These are phyloP conservation scores for Candida patagonica DNA, from an alignment of 805 yeast species.

Conservation along the genomic window DNA sequence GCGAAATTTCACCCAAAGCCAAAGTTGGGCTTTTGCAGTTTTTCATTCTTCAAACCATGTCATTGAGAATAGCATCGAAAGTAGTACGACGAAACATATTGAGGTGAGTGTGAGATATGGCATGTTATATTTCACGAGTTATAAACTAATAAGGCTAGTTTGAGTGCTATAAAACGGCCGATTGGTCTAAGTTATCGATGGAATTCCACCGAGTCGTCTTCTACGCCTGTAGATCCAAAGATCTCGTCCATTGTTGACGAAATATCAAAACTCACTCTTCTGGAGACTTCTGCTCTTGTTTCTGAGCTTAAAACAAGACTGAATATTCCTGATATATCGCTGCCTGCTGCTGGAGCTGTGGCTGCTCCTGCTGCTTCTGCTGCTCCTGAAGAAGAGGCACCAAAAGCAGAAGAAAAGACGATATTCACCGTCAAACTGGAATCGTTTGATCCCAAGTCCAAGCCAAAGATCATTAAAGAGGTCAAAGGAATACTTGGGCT, in stretches of 20 bases:
- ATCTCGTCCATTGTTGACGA: constrained; percentile 80
- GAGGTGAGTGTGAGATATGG: neutral
- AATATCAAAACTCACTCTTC: constrained; percentile 79
- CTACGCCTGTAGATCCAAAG: constrained; percentile 66
- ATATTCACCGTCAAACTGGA: constrained; percentile 88
- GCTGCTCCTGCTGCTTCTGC: constrained; percentile 58
- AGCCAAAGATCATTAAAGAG: constrained; percentile 97
- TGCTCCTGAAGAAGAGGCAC: constrained; percentile 66
- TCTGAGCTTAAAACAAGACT: constrained; percentile 59
- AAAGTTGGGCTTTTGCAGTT: constrained; percentile 1
- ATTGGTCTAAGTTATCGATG: constrained; percentile 21
- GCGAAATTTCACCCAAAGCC: neutral
- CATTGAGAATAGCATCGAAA: constrained; percentile 6
- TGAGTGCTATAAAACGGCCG: constrained; percentile 1
- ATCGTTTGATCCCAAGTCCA: constrained; percentile 85
- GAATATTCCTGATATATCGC: constrained; percentile 87
- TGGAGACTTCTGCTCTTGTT: constrained; percentile 86
- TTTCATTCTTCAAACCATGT: constrained; percentile 2
- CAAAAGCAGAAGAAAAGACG: constrained; percentile 86
- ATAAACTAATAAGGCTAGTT: too few species aligned
- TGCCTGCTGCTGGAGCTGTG: constrained; percentile 62
- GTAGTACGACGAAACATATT: constrained; percentile 1
- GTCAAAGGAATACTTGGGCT: constrained; percentile 85
- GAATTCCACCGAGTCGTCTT: constrained; percentile 30
- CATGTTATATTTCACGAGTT: neutral